Evolutionary conservation across 768 basidiomycete genomes (phyloP).

Genomic region (Lactarius indigo): DNA sequence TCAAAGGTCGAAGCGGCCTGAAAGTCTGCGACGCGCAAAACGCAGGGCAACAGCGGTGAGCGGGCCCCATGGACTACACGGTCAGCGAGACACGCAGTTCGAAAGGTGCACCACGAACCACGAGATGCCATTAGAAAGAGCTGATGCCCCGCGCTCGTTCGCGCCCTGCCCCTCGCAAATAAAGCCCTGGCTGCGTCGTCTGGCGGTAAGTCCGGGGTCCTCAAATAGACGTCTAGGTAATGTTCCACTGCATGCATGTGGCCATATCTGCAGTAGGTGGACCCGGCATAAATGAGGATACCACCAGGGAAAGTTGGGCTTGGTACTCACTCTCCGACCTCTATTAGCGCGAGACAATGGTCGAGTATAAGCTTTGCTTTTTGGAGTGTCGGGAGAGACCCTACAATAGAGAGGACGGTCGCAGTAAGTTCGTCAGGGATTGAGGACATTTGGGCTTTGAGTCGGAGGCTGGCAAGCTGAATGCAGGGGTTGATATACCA

Average conservation of each 20-base stretch:
- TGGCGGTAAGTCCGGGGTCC: constrained; percentile 53
- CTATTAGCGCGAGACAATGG: constrained; percentile 35
- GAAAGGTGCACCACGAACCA: constrained; percentile 37
- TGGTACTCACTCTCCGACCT: constrained; percentile 34
- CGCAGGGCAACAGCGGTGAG: background rate
- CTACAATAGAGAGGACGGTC: constrained; percentile 34
- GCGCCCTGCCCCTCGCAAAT: constrained; percentile 55
- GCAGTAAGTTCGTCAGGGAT: constrained; percentile 35
- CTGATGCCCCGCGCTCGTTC: constrained; percentile 51
- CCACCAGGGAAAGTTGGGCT: background rate
- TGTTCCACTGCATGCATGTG: constrained; percentile 50
- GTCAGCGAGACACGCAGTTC: background rate
- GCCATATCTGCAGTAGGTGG: constrained; percentile 46
- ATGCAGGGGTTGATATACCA: background rate
- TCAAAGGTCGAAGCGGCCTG: constrained; percentile 57
- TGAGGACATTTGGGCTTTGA: constrained; percentile 4
- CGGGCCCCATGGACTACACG: background rate
- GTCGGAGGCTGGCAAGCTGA: background rate
- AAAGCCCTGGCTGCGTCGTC: constrained; percentile 52
- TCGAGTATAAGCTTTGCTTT: constrained; percentile 38
- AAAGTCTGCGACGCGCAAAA: constrained; percentile 43
- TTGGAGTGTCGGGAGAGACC: constrained; percentile 30
- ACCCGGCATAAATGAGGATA: background rate
- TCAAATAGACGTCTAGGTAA: constrained; percentile 62
- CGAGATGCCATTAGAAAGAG: constrained; percentile 56